Evolutionary conservation across 345 rosid species (phyloP), one percentile per base, ranked within the genome.

Genomic region (Ailanthus altissimus): DNA sequence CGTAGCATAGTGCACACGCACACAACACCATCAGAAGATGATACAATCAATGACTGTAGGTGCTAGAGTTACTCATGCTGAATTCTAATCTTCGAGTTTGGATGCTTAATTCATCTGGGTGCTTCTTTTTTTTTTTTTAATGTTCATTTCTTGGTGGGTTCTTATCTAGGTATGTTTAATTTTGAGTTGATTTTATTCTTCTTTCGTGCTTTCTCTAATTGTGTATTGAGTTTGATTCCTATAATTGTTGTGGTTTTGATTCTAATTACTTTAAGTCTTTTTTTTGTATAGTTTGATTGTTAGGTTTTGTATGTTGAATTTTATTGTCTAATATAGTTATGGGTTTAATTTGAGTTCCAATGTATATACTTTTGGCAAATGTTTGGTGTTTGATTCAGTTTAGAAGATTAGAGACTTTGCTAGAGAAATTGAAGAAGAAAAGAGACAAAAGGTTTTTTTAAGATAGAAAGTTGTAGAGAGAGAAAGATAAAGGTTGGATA

Each of bases 301-400:
- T 82, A n/a, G 81, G 79, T 25, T 77, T 83, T 28, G 38, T 53
- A 66, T 50, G 21, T 14, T 71, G 49, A 28, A 54, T 18, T 60
- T 56, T 57, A 5, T 82, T 28, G 80, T 78, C 82, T 21, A 81
- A 82, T 78, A 86, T 83, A 78, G 79, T 69, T 72, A 68, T 80
- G 49, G 83, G 78, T 54, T 79, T 64, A 75, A 64, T 75, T 54
- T 36, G 36, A 70, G 80, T 47, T 67, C 23, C 70, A 85, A 82
- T 83, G 84, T 78, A 57, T 43, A 43, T 84, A 70, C 72, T n/a
- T 67, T 77, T 59, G 57, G 76, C 74, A 61, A 70, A 74, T 72
- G 66, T 20, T 79, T 53, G 43, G 78, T 62, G n/a, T 59, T 60
- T 76, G 64, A 70, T 75, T 80, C 69, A 63, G 66, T 81, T 72